Evolutionary conservation across 306 rosid genomes (phyloP).

Genomic region (Parietaria judaica): DNA sequence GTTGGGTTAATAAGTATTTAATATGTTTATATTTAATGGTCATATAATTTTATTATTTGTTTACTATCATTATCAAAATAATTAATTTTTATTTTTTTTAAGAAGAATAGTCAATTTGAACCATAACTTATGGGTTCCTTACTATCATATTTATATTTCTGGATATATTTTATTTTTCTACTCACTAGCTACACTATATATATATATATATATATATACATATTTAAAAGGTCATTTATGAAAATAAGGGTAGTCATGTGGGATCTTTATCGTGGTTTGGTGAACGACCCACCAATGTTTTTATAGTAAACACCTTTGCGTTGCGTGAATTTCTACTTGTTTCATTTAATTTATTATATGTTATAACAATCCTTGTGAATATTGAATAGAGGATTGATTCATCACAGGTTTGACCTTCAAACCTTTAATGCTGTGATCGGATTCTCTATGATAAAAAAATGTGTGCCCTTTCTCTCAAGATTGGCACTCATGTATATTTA

Average conservation of each 20-base stretch:
- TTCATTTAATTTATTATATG: neutral
- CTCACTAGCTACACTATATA: too few relatives aligned
- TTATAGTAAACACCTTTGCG: constrained; percentile 9
- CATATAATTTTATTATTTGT: too few relatives aligned
- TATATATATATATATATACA: too few relatives aligned
- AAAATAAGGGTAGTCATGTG: constrained; percentile 31
- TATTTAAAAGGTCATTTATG: constrained; percentile 13
- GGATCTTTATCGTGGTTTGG: constrained; percentile 49
- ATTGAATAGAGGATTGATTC: constrained; percentile 14
- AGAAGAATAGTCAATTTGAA: constrained; percentile 13
- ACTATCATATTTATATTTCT: neutral
- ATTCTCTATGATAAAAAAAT: constrained; percentile 1
- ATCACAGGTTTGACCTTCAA: constrained; percentile 50
- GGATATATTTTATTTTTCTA: neutral
- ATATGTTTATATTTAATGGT: too few relatives aligned
- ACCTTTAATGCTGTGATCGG: constrained; percentile 28
- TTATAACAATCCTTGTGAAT: constrained; percentile 19
- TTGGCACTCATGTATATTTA: neutral
- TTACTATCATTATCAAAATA: neutral
- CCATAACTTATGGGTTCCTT: neutral
- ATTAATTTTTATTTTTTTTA: neutral
- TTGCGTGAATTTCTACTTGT: constrained; percentile 9
- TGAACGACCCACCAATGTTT: constrained; percentile 57
- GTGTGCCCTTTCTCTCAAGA: constrained; percentile 13
- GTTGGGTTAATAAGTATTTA: too few relatives aligned